These are phyloP conservation scores for Ceratobasidium sp. DNA, from an alignment of 1,284 basidiomycete species.

Conservation along the genomic window DNA sequence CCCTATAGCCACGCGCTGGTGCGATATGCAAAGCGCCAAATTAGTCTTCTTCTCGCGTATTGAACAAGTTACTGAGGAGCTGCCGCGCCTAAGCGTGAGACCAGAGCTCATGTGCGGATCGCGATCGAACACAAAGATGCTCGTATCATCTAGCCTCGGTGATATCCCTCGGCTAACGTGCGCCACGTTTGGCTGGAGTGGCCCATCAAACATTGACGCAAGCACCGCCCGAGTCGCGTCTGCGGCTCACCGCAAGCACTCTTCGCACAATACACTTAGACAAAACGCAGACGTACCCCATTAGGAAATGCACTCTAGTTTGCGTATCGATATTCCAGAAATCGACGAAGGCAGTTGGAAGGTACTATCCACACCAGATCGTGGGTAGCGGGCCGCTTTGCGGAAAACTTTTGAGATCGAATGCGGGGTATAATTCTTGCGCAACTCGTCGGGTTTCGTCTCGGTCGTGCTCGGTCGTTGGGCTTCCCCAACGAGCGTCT, in stretches of 20 bases:
- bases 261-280: neutral
- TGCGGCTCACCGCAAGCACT: neutral
- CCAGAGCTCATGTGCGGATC: conserved; percentile 12
- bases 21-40: neutral
- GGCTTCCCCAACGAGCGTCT: neutral
- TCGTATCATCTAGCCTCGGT: neutral
- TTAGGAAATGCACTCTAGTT: too few relatives aligned
- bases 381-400: conserved; percentile 7
- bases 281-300: neutral
- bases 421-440: conserved; percentile 7
- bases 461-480: neutral
- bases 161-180: neutral
- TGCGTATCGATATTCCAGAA: neutral
- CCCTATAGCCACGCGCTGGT: neutral
- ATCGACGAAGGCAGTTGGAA: neutral
- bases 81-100: neutral
- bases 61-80: neutral
- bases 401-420: neutral
- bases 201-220: conserved; percentile 3
- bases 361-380: conserved; percentile 1
- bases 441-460: neutral
- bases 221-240: conserved; percentile 22
- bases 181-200: conserved; percentile 14
- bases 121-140: neutral
- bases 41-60: too few relatives aligned